Evolutionary conservation across 176 grass and related monocot species (phyloP), one percentile per base, ranked within the genome.

Genomic region (Zea mays): DNA sequence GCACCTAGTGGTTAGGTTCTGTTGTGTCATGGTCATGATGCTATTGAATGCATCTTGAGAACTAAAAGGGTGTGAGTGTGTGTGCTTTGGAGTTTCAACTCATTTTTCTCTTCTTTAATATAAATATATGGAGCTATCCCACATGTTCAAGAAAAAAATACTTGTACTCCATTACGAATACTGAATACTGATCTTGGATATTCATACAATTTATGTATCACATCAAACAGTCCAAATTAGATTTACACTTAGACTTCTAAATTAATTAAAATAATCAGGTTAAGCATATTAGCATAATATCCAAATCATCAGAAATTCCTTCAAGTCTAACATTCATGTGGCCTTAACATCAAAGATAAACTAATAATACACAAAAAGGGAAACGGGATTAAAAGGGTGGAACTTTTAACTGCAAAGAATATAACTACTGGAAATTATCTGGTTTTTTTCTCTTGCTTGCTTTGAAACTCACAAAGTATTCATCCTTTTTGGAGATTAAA

Each of bases 161-260:
- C 27, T 7, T 54, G 11, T 20, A 74, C 37, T 35, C 39, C 7
- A 17, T 13, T 82, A 64, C 0, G 44, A 12, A 56, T 77, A 8
- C 12, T 27, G 7, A 70, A 39, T 40, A 76, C 46, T 69, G 34
- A 33, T 70, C 47, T 70, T 15, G 0, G 9, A 3, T 3, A 0
- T 36, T 41, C 33, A 76, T 59, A 58, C 16, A 75, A 45, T 39
- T 76, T 38, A n/a, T 76, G 39, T 71, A 70, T 44, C 20, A 54
- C 15, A 59, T 58, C n/a, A 72, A 78, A 45, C 39, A 75, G 10
- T 60, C 13, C 64, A 56, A 65, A 59, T 48, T 43, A 77, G 13
- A 71, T 19, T 44, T 58, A 65, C 60, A 79, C 6, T 27, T 66
- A 27, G 3, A 72, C 20, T 40, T 69, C 4, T 52, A 21, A 60